Evolutionary conservation across 2,329 filamentous ascomycete genomes (phyloP).

Genomic region (Trichoderma citrinoviride): DNA sequence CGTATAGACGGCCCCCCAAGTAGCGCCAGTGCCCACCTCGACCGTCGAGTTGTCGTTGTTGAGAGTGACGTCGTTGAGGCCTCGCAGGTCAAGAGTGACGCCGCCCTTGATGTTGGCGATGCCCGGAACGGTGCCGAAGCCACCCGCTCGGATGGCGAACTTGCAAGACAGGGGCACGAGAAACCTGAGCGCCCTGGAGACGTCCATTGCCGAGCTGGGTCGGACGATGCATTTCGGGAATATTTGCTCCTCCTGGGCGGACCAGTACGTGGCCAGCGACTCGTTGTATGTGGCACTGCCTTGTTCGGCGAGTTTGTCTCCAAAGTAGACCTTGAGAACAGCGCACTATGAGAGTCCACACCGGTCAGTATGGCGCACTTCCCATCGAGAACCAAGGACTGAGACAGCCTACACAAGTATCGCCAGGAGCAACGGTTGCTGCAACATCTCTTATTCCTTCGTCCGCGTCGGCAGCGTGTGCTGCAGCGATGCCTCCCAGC

Average conservation of each 20-base stretch:
- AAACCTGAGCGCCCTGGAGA: constrained; percentile 37
- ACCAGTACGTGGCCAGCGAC: background rate
- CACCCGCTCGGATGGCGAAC: constrained; percentile 42
- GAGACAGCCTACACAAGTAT: too few relatives aligned
- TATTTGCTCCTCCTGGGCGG: background rate
- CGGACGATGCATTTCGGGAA: constrained; percentile 37
- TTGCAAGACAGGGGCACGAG: constrained; percentile 33
- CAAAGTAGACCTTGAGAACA: background rate
- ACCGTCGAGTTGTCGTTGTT: background rate
- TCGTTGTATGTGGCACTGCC: background rate
- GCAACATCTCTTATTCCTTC: too few relatives aligned
- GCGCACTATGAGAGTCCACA: background rate
- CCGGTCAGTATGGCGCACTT: background rate
- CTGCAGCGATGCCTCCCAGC: background rate
- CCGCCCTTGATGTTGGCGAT: constrained; percentile 39
- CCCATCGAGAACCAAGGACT: too few relatives aligned
- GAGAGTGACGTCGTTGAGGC: constrained; percentile 30
- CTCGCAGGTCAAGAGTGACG: constrained; percentile 39
- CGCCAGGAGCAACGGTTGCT: too few relatives aligned
- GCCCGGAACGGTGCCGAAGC: constrained; percentile 35
- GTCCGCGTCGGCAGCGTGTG: background rate
- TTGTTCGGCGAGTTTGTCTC: background rate
- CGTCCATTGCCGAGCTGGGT: constrained; percentile 36
- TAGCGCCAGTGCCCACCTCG: background rate
- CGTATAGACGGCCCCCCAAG: background rate